These are phyloP conservation scores for Fraxinus baroniana DNA, from an alignment of 305 asterid species.

Conservation along the genomic window DNA sequence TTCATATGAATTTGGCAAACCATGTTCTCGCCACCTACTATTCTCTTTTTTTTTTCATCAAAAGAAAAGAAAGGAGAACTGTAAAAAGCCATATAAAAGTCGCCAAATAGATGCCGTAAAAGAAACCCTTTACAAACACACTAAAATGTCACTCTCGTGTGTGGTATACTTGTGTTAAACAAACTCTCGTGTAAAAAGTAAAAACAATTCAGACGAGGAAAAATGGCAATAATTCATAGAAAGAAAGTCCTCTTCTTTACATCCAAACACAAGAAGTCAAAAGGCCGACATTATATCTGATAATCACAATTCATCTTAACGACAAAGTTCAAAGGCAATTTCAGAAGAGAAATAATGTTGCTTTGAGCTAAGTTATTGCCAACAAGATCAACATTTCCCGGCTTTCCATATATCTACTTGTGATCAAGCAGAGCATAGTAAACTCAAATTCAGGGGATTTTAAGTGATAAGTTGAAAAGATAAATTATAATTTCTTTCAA, in stretches of 20 bases:
- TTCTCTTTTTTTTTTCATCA: slow-evolving; percentile 14
- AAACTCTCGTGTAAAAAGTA: background rate
- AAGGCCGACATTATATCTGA: background rate
- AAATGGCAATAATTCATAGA: background rate
- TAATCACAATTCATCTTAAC: background rate
- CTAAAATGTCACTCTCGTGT: background rate
- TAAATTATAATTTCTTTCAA: background rate
- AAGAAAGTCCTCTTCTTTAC: background rate
- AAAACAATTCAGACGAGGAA: background rate
- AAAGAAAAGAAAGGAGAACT: slow-evolving; percentile 11
- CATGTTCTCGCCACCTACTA: slow-evolving; percentile 9
- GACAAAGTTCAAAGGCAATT: background rate
- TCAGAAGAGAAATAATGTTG: background rate
- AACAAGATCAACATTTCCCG: background rate
- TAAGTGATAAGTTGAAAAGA: background rate
- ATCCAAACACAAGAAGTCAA: background rate
- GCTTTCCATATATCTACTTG: background rate
- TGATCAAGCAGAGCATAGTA: background rate
- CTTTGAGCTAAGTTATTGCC: background rate
- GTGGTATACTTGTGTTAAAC: background rate
- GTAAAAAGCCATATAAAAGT: slow-evolving; percentile 21
- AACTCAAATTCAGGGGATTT: background rate
- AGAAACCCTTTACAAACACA: background rate
- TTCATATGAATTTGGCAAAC: slow-evolving; percentile 9
- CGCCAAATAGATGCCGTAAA: slow-evolving; percentile 1